Conservation (phyloP, 2,329 filamentous ascomycete genomes). For the Cadophora luteo-olivacea region DNA sequence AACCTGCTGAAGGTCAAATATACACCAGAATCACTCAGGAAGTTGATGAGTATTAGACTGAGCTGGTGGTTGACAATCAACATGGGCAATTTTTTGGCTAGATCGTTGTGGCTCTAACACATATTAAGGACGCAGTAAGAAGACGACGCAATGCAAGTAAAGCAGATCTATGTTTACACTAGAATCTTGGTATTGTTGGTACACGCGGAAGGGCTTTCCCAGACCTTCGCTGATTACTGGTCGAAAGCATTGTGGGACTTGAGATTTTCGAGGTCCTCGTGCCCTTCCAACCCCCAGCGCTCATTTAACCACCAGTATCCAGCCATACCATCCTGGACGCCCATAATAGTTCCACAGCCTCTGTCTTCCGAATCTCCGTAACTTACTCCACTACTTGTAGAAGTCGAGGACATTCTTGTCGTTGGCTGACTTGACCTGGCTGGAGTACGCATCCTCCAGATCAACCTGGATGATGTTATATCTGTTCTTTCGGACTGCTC, state of each 20-base stretch:
- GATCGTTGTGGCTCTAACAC: too few relatives aligned
- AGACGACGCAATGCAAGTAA: constrained; percentile 1
- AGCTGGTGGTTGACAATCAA: too few relatives aligned
- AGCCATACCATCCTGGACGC: constrained; percentile 18
- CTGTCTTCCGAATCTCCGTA: background rate
- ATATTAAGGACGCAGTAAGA: background rate
- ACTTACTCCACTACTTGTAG: constrained; percentile 68
- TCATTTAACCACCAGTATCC: constrained; percentile 7
- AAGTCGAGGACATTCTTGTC: constrained; percentile 72
- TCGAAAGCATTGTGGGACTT: background rate
- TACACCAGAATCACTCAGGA: too few relatives aligned
- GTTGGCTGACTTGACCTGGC: constrained; percentile 77
- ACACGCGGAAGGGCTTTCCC: constrained; percentile 23
- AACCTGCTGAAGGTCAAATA: too few relatives aligned
- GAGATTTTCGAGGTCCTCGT: background rate
- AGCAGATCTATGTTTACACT: constrained; percentile 29
- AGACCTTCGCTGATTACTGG: background rate
- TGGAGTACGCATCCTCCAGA: constrained; percentile 95
- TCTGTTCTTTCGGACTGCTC: constrained; percentile 94
- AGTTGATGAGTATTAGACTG: too few relatives aligned
- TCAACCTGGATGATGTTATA: constrained; percentile 99
- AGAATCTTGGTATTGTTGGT: constrained; percentile 29
- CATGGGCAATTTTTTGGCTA: too few relatives aligned
- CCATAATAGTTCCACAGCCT: constrained; percentile 8
- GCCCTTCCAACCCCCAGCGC: background rate